Conservation (phyloP, 2,329 filamentous ascomycete genomes). For the Fusarium sp. region DNA sequence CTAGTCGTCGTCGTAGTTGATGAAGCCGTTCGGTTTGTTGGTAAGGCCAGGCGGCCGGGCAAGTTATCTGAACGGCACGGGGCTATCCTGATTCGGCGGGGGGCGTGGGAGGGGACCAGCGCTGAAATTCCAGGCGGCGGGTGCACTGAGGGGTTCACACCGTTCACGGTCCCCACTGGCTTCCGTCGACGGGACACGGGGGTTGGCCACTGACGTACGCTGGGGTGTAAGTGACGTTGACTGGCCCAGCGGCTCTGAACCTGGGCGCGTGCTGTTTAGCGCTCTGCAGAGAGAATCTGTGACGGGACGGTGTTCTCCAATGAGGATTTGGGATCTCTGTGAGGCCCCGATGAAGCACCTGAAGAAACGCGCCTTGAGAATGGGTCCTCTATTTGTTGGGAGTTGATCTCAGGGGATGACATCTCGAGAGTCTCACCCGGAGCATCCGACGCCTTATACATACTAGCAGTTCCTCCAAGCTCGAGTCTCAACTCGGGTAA, state of each 20-base stretch:
- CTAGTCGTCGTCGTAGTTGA: constrained; percentile 37
- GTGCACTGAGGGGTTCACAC: constrained; percentile 1
- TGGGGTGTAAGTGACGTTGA: constrained; percentile 28
- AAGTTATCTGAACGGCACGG: constrained; percentile 12
- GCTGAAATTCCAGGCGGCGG: constrained; percentile 27
- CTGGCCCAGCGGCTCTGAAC: constrained; percentile 18
- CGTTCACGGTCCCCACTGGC: background rate
- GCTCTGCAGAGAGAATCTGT: constrained; percentile 17
- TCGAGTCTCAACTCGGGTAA: background rate
- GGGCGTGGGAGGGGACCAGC: constrained; percentile 32
- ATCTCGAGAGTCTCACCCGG: constrained; percentile 9
- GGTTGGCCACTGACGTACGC: constrained; percentile 37
- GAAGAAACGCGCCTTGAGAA: background rate
- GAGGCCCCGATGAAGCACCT: constrained; percentile 1
- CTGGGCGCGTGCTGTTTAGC: constrained; percentile 19
- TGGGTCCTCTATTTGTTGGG: background rate
- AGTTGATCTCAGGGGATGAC: background rate
- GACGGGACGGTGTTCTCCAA: background rate
- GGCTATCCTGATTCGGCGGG: constrained; percentile 25
- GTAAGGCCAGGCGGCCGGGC: constrained; percentile 17
- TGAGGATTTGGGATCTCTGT: background rate
- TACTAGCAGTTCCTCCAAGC: background rate
- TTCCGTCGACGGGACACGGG: background rate
- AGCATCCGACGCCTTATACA: constrained; percentile 21
- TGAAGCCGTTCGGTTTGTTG: constrained; percentile 30